Evolutionary conservation across 1,139 yeast species (phyloP), one percentile per base, ranked within the genome.

Genomic region (Nadsonia starkeyi-henricii): DNA sequence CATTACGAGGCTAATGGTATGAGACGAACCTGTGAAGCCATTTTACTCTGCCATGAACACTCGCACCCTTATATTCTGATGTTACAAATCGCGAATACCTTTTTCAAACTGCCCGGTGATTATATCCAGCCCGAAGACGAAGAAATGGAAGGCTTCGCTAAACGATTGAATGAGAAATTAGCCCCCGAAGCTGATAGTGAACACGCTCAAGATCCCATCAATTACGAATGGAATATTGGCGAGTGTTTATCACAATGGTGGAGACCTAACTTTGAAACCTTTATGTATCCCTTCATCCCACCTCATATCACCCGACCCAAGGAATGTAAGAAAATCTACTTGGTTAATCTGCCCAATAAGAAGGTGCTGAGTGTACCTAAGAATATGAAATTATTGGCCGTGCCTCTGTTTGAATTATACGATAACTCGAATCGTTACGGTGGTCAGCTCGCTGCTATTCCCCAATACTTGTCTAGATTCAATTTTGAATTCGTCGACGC

Each of bases 211-310:
- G 58, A 54, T 39, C 51, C 50, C 26, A 53, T 44, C 41, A 57
- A 55, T 41, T 47, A 42, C 21, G 56, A 59, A 30, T 63, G 67
- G 67, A 56, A 58, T n/a, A 55, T 64, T 41, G 63, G 62, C 26
- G 67, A 63, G 42, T 61, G 68, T 43, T 45, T 66, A 15, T 64
- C 64, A 1, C 67, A 63, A 48, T 67, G 70, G 70, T 67, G 67
- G 64, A 61, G 70, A 49, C 70, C 70, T 3, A 64, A 65, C 45
- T 57, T 58, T 41, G 67, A 63, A 36, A 57, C 59, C 2, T 58
- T 58, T 50, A 61, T 63, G 52, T 67, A 67, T 48, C 71, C 71
- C 15, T 67, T 65, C 49, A 56, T 64, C 37, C 65, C 69, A 2
- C 63, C 65, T 3, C 68, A 66, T 50, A 58, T 65, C 19, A 54